These are phyloP conservation scores for Didymella pinodella DNA, from an alignment of 2,329 filamentous ascomycete genomes.

Conservation along the genomic window DNA sequence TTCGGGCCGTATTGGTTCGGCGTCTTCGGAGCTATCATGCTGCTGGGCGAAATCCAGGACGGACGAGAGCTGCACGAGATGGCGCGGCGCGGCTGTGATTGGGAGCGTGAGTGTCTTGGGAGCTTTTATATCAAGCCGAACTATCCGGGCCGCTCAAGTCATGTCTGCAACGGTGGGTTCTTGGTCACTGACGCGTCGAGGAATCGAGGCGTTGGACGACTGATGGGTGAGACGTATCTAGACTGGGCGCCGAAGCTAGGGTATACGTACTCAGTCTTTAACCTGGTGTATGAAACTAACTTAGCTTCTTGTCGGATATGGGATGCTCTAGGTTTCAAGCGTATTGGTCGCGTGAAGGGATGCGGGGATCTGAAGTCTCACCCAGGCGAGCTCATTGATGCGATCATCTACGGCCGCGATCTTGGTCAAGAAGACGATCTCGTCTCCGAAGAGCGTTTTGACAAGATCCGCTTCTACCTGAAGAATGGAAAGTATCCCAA, in stretches of 20 bases:
- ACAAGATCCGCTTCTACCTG: slow-evolving; percentile 97
- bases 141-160: slow-evolving; percentile 88
- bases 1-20: slow-evolving; percentile 91
- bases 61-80: slow-evolving; percentile 61
- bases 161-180: slow-evolving; percentile 76
- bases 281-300: slow-evolving; percentile 93
- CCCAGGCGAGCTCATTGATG: slow-evolving; percentile 57
- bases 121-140: slow-evolving; percentile 96
- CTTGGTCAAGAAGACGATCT: slow-evolving; percentile 75
- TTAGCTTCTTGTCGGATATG: slow-evolving; percentile 89
- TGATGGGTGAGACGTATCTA: slow-evolving; percentile 62
- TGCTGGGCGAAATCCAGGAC: slow-evolving; percentile 72
- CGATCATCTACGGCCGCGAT: slow-evolving; percentile 68
- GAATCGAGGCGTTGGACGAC: slow-evolving; percentile 59
- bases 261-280: slow-evolving; percentile 93
- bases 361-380: slow-evolving; percentile 60
- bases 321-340: slow-evolving; percentile 91
- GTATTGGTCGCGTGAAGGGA: slow-evolving; percentile 78
- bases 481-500: slow-evolving; percentile 93
- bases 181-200: slow-evolving; percentile 58
- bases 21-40: slow-evolving; percentile 87
- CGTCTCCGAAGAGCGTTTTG: slow-evolving; percentile 94
- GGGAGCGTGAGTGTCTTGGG: slow-evolving; percentile 81
- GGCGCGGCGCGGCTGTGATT: slow-evolving; percentile 64
- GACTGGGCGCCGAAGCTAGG: slow-evolving; percentile 67